phyloP scores from a whole-genome alignment of 441 rosid species.

The Euphorbia corollata region DNA sequence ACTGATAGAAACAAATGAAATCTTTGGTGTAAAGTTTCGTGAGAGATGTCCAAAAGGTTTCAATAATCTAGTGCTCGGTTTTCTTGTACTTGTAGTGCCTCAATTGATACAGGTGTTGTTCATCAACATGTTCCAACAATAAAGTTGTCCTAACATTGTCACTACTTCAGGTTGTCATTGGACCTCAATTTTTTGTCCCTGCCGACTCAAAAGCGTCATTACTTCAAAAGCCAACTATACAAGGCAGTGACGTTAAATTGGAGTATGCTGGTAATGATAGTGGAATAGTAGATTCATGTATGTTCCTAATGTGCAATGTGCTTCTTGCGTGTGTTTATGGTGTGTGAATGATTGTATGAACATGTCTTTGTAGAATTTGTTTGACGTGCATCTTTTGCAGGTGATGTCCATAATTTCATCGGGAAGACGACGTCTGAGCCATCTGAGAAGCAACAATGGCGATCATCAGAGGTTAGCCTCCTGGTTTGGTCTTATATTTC shows the following conservation, averaged over 20 bases:
- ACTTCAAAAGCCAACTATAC: conserved; percentile 63
- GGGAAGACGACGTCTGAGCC: conserved; percentile 39
- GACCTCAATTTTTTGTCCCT: conserved; percentile 65
- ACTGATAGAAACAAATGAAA: background rate
- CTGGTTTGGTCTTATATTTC: conserved; percentile 6
- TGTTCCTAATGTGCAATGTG: conserved; percentile 20
- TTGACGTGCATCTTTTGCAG: conserved; percentile 31
- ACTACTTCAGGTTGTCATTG: conserved; percentile 68
- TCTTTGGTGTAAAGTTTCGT: background rate
- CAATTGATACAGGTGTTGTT: background rate
- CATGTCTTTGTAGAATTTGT: conserved; percentile 15
- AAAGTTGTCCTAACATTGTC: conserved; percentile 15
- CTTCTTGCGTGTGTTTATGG: background rate
- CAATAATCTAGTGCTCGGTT: background rate
- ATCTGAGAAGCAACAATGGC: conserved; percentile 32
- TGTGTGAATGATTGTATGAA: background rate
- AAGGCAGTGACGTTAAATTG: conserved; percentile 92
- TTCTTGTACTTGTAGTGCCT: background rate
- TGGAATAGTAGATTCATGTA: conserved; percentile 47
- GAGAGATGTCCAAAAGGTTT: background rate
- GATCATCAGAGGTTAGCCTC: conserved; percentile 48
- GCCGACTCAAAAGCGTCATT: conserved; percentile 80
- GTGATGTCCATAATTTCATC: conserved; percentile 32
- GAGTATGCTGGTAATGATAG: conserved; percentile 84
- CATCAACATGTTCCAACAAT: conserved; percentile 2